These are phyloP conservation scores for Auxenochlorella protothecoides DNA, from an alignment of 139 green algal genomes.

Conservation along the genomic window DNA sequence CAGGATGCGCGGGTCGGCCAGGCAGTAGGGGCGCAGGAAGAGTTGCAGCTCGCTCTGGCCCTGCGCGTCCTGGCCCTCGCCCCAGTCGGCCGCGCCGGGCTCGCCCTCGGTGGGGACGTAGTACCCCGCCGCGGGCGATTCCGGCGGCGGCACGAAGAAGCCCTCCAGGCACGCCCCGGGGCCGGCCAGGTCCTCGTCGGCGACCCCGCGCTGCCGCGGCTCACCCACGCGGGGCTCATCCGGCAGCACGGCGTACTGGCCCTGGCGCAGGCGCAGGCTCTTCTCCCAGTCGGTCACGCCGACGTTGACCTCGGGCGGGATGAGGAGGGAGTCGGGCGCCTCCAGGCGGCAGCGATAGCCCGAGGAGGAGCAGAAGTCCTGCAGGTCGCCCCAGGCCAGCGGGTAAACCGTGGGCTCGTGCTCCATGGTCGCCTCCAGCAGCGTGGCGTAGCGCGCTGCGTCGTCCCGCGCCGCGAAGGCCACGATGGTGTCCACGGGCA, in stretches of 20 bases:
- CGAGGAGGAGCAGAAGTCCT: conserved; percentile 60
- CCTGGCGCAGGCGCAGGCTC: conserved; percentile 40
- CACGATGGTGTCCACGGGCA: conserved; percentile 75
- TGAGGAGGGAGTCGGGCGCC: conserved; percentile 51
- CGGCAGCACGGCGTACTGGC: conserved; percentile 30
- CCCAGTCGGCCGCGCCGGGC: too few species aligned
- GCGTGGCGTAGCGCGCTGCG: conserved; percentile 48
- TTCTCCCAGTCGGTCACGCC: conserved; percentile 78
- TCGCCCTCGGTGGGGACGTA: too few species aligned
- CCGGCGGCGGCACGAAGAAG: too few species aligned
- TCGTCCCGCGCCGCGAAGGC: conserved; percentile 66
- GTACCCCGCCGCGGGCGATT: too few species aligned
- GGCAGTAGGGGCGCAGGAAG: too few species aligned
- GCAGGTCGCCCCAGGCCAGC: conserved; percentile 55
- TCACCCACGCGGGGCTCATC: conserved; percentile 11
- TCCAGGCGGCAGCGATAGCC: conserved; percentile 66
- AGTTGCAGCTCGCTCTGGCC: too few species aligned
- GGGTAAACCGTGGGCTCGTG: conserved; percentile 53
- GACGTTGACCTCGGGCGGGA: conserved; percentile 71
- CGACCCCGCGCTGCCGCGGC: too few species aligned
- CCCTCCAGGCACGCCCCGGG: too few species aligned
- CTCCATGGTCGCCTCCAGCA: conserved; percentile 69
- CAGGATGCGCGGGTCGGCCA: too few species aligned
- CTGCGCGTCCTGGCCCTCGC: too few species aligned
- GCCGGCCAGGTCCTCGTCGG: too few species aligned